Percentiles rank a stretch among this genome's conserved stretches.
Evolutionary conservation across 345 rosid species (phyloP).

Genomic region (Linum lewisii): DNA sequence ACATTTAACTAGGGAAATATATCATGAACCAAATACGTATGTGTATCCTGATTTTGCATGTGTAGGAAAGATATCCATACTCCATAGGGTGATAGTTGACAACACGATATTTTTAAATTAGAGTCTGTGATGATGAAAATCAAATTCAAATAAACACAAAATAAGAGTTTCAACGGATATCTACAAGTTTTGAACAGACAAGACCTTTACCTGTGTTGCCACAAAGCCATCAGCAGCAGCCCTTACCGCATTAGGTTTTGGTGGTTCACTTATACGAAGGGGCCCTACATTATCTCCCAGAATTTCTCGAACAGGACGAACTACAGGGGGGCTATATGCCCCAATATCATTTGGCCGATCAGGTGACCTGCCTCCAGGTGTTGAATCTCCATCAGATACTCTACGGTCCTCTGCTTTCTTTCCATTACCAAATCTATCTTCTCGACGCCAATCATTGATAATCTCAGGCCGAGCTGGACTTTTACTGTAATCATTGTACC

Average conservation of each 20-base stretch:
- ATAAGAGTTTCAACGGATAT: neutral
- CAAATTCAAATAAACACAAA: conserved; percentile 1
- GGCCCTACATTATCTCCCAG: conserved; percentile 80
- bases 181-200: neutral
- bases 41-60: neutral
- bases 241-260: conserved; percentile 54
- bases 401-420: conserved; percentile 45
- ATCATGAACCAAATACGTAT: too few species aligned
- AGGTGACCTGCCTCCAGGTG: conserved; percentile 59
- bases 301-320: conserved; percentile 86
- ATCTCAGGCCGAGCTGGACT: conserved; percentile 73
- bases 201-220: conserved; percentile 48
- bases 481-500: conserved; percentile 39
- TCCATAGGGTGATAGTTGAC: neutral
- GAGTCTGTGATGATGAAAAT: neutral
- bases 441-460: conserved; percentile 84
- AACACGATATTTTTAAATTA: neutral
- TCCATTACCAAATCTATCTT: conserved; percentile 80
- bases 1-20: neutral
- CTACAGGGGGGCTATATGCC: conserved; percentile 65
- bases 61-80: neutral
- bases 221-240: conserved; percentile 35
- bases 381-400: conserved; percentile 44
- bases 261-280: conserved; percentile 77
- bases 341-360: conserved; percentile 53